phyloP scores from a whole-genome alignment of 257 asterid genomes.

The Nicotiana tabacum region DNA sequence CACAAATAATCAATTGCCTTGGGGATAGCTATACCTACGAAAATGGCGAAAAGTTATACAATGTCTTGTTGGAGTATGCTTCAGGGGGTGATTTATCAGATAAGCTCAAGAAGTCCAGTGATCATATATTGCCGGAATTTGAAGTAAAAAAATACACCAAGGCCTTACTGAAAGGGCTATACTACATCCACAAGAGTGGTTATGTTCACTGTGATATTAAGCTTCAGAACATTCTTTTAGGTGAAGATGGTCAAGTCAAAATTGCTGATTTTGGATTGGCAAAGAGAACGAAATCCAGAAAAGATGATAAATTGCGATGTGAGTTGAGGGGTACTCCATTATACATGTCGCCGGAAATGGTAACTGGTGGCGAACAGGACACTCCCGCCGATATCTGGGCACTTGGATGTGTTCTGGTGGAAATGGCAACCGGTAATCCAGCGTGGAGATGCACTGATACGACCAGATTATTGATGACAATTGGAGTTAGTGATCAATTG shows the following conservation, averaged over 20 bases:
- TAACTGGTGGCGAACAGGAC: constrained; percentile 55
- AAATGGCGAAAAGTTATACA: constrained; percentile 71
- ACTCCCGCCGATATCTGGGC: constrained; percentile 91
- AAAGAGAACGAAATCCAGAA: constrained; percentile 18
- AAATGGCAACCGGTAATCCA: constrained; percentile 63
- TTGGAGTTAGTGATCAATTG: constrained; percentile 52
- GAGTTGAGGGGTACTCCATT: constrained; percentile 82
- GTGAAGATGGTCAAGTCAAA: constrained; percentile 33
- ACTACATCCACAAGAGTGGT: constrained; percentile 51
- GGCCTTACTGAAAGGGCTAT: constrained; percentile 46
- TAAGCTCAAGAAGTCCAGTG: constrained; percentile 29
- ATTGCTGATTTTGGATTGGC: constrained; percentile 90
- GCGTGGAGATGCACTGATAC: constrained; percentile 49
- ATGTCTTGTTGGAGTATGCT: constrained; percentile 76
- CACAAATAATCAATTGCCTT: constrained; percentile 51
- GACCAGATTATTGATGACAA: constrained; percentile 50
- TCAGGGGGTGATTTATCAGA: constrained; percentile 59
- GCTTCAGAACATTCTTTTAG: constrained; percentile 65
- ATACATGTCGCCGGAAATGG: constrained; percentile 95
- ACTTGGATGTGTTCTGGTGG: constrained; percentile 70
- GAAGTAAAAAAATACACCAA: constrained; percentile 46
- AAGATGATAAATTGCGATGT: constrained; percentile 13
- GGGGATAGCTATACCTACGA: constrained; percentile 59
- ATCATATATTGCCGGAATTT: constrained; percentile 32
- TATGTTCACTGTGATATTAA: constrained; percentile 86